These are phyloP conservation scores for Phaeotremella fagi DNA, from an alignment of 768 basidiomycete genomes.

Conservation along the genomic window DNA sequence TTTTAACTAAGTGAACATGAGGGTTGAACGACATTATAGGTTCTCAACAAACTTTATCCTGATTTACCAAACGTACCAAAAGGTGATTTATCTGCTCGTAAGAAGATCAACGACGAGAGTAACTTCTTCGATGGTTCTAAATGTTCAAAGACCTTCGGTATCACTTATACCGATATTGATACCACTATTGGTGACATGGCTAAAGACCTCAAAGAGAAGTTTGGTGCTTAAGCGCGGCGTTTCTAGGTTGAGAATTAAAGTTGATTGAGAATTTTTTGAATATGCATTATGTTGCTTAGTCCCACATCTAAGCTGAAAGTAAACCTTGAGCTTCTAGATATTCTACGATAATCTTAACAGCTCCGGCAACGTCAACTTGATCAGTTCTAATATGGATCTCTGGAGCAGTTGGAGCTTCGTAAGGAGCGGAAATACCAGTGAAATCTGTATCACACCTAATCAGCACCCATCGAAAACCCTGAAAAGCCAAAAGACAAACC, in stretches of 20 bases:
- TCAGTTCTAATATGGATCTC: constrained; percentile 92
- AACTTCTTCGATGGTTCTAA: constrained; percentile 33
- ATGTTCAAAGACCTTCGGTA: constrained; percentile 28
- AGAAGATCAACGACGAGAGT: constrained; percentile 14
- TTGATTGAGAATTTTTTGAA: no score
- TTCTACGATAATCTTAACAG: constrained; percentile 69
- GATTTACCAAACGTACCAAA: constrained; percentile 29
- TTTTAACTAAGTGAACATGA: neutral
- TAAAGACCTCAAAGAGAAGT: constrained; percentile 34
- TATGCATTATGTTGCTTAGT: no score
- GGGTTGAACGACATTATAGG: neutral
- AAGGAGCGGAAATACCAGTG: constrained; percentile 95
- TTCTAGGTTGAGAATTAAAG: no score
- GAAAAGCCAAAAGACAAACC: constrained; percentile 54
- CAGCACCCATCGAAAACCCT: neutral
- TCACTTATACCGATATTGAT: constrained; percentile 28
- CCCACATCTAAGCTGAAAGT: constrained; percentile 20
- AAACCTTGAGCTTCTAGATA: constrained; percentile 66
- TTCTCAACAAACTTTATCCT: constrained; percentile 31
- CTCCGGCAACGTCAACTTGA: constrained; percentile 67
- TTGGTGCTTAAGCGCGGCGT: constrained; percentile 7
- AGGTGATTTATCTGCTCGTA: constrained; percentile 22
- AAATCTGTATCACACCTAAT: constrained; percentile 61
- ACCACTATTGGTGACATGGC: constrained; percentile 32
- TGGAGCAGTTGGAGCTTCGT: constrained; percentile 76